phyloP scores from a whole-genome alignment of 495 filamentous ascomycete genomes.

The Penicillium steckii region DNA sequence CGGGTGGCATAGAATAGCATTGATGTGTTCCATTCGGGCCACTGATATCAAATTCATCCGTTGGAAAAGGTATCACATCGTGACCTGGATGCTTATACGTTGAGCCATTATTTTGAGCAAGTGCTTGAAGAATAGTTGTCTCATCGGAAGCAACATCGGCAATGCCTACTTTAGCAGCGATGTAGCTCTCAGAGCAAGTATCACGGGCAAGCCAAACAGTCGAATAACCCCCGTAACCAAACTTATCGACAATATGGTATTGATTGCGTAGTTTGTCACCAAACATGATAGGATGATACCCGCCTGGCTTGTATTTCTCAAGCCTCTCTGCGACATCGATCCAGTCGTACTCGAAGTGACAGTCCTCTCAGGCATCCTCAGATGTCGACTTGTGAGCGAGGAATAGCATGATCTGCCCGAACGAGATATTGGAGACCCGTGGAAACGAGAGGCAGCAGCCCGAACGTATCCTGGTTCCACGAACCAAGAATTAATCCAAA shows the following conservation, averaged over 20 bases:
- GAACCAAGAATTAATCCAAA: no score
- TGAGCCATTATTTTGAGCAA: constrained; percentile 4
- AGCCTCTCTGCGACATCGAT: constrained; percentile 33
- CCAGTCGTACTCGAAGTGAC: constrained; percentile 30
- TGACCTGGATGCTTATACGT: constrained; percentile 12
- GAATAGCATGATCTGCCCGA: no score
- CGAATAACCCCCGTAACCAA: constrained; percentile 50
- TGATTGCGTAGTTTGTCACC: constrained; percentile 36
- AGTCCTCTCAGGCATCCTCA: background rate
- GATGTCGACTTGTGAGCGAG: no score
- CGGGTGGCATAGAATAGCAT: constrained; percentile 25
- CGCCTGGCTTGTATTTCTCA: constrained; percentile 32
- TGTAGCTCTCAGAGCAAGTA: constrained; percentile 23
- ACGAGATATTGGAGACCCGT: no score
- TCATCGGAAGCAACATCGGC: constrained; percentile 11
- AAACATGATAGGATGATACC: constrained; percentile 49
- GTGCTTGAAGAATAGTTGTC: constrained; percentile 20
- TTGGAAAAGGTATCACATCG: constrained; percentile 6
- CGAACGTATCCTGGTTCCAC: no score
- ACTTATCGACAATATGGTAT: constrained; percentile 53
- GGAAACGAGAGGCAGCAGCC: no score
- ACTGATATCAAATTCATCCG: constrained; percentile 29
- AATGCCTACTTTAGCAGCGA: constrained; percentile 33
- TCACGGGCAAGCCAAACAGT: constrained; percentile 58
- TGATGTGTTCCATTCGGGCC: constrained; percentile 32